phyloP scores from a whole-genome alignment of 1,284 basidiomycete species.

The Cronartium quercuum region DNA sequence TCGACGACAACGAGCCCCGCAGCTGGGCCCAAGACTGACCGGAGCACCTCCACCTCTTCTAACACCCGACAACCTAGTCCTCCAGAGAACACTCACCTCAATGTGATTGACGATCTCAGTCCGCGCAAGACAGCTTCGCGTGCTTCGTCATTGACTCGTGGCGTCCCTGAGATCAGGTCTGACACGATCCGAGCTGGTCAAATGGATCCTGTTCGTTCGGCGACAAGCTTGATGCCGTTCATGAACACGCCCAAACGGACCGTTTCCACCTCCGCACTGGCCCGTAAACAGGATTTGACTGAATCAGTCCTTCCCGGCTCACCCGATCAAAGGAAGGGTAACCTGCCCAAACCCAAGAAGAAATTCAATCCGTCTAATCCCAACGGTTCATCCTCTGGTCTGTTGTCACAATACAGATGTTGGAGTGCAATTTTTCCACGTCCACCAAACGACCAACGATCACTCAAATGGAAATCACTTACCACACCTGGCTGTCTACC shows the following conservation, averaged over 20 bases:
- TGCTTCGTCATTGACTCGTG: conserved; percentile 2
- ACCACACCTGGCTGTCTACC: conserved; percentile 64
- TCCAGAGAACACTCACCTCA: background rate
- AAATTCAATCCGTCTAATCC: conserved; percentile 58
- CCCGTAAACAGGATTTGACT: conserved; percentile 25
- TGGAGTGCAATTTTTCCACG: conserved; percentile 84
- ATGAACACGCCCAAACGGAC: conserved; percentile 26
- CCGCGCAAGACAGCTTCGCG: background rate
- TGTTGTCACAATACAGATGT: conserved; percentile 60
- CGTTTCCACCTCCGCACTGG: conserved; percentile 29
- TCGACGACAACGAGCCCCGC: background rate
- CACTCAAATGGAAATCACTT: conserved; percentile 41
- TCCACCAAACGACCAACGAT: conserved; percentile 52
- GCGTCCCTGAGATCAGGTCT: conserved; percentile 13
- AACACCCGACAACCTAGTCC: conserved; percentile 20
- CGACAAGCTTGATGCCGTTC: conserved; percentile 39
- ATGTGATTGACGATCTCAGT: background rate
- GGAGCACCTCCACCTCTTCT: background rate
- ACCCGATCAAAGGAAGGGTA: conserved; percentile 41
- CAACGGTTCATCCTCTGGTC: conserved; percentile 41
- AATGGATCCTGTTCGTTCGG: conserved; percentile 26
- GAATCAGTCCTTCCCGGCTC: conserved; percentile 33
- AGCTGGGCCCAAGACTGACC: background rate
- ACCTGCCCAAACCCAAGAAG: conserved; percentile 46
- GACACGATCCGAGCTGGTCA: conserved; percentile 23